A percentile compares a stretch with the other conserved stretches of the same genome.
These are phyloP conservation scores for Pezicula rhizophila DNA, from an alignment of 2,329 filamentous ascomycete species.

Conservation along the genomic window DNA sequence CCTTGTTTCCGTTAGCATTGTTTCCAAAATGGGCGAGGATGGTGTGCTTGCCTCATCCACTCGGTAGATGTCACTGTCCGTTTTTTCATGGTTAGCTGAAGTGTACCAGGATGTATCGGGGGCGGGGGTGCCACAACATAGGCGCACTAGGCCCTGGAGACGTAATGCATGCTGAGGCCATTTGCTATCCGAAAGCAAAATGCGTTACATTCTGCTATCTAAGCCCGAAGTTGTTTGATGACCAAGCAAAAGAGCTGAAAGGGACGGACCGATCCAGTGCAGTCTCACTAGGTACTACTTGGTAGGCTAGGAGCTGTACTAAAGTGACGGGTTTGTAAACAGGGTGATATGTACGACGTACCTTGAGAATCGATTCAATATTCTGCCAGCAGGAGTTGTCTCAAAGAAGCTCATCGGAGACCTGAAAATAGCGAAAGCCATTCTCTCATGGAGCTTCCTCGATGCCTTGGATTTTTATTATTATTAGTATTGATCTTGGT, in stretches of 20 bases:
- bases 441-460: conserved; percentile 90
- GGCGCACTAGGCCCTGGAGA: neutral
- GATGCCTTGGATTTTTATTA: conserved; percentile 56
- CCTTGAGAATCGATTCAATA: conserved; percentile 94
- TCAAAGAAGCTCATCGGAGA: conserved; percentile 99
- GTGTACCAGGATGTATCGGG: conserved; percentile 7
- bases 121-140: conserved; percentile 14
- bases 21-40: conserved; percentile 5
- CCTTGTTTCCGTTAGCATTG: conserved; percentile 73
- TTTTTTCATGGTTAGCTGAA: conserved; percentile 17
- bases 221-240: too few species aligned
- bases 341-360: conserved; percentile 33
- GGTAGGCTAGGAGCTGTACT: neutral
- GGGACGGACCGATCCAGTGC: neutral
- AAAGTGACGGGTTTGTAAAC: neutral
- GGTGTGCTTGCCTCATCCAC: conserved; percentile 24
- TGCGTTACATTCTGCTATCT: neutral
- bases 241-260: neutral
- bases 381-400: conserved; percentile 91
- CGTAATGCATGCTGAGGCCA: neutral
- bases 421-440: conserved; percentile 95
- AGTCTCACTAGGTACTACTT: too few species aligned
- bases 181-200: neutral
- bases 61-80: conserved; percentile 45
- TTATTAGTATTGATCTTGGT: conserved; percentile 12